phyloP scores from a whole-genome alignment of 2,329 filamentous ascomycete species.

The Colletotrichum neosansevieriae region DNA sequence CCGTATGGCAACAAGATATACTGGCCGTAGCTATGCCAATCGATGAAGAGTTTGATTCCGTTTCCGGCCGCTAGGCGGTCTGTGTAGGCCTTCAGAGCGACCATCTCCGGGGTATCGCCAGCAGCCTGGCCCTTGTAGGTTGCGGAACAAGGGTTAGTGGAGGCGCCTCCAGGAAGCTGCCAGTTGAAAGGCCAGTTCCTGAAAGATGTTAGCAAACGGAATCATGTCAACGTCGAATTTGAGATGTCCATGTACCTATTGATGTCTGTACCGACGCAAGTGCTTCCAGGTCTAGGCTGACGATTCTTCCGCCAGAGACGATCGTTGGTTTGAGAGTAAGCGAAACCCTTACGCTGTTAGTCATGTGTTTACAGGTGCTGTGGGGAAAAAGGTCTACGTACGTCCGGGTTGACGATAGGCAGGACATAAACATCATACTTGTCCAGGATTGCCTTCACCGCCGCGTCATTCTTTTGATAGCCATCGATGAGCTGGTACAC shows the following conservation, averaged over 20 bases:
- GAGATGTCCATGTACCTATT: conserved; percentile 55
- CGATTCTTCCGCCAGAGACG: conserved; percentile 74
- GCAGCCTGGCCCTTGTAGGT: conserved; percentile 59
- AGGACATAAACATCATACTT: conserved; percentile 76
- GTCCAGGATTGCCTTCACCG: conserved; percentile 62
- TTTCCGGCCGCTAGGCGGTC: conserved; percentile 42
- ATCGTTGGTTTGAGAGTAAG: conserved; percentile 67
- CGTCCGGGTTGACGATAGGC: conserved; percentile 72
- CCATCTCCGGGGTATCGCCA: conserved; percentile 64
- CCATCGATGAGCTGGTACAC: conserved; percentile 61
- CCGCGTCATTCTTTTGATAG: conserved; percentile 53
- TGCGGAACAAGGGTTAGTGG: conserved; percentile 63
- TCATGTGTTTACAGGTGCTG: neutral
- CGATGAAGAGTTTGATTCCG: conserved; percentile 60
- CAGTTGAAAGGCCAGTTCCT: conserved; percentile 69
- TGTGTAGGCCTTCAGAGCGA: conserved; percentile 56
- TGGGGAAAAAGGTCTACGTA: conserved; percentile 44
- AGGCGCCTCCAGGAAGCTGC: conserved; percentile 62
- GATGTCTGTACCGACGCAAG: conserved; percentile 66
- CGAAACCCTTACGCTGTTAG: conserved; percentile 59
- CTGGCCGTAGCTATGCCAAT: conserved; percentile 61
- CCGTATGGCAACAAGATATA: conserved; percentile 59
- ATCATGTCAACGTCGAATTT: no score
- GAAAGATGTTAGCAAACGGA: neutral
- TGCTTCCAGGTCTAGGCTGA: conserved; percentile 52